These are phyloP conservation scores for Boletus pseudo-olivaceus DNA, from an alignment of 768 basidiomycete genomes.

Conservation along the genomic window DNA sequence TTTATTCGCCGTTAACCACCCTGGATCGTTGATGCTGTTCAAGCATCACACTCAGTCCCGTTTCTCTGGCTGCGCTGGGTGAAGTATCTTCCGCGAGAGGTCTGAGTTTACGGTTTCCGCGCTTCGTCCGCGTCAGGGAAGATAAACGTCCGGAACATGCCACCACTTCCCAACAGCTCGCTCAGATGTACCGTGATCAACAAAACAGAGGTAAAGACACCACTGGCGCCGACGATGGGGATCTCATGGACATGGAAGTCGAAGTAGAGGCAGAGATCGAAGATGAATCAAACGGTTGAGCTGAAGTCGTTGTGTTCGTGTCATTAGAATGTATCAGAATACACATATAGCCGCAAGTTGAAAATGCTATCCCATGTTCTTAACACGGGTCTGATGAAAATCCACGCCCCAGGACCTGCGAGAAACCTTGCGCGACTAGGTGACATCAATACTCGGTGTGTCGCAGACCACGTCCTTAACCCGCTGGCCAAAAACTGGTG, in stretches of 20 bases:
- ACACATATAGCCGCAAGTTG: neutral
- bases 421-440: too few species aligned
- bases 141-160: conserved; percentile 76
- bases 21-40: neutral
- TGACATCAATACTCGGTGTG: neutral
- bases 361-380: neutral
- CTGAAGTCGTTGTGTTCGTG: neutral
- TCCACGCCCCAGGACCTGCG: too few species aligned
- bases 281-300: conserved; percentile 27
- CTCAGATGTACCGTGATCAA: conserved; percentile 65
- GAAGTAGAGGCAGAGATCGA: conserved; percentile 28
- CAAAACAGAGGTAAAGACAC: conserved; percentile 35
- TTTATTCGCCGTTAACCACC: conserved; percentile 6
- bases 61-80: conserved; percentile 75
- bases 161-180: conserved; percentile 67
- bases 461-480: neutral
- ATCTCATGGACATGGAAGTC: conserved; percentile 54
- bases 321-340: neutral
- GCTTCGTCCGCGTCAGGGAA: conserved; percentile 70
- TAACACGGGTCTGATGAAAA: too few species aligned
- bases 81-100: conserved; percentile 58
- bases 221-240: conserved; percentile 52
- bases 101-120: conserved; percentile 82
- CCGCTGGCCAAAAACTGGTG: conserved; percentile 13
- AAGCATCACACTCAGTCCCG: conserved; percentile 80